Percentiles rank a stretch among this genome's conserved stretches.
Conservation (phyloP, 768 basidiomycete genomes). For the Podaxis sp. region DNA sequence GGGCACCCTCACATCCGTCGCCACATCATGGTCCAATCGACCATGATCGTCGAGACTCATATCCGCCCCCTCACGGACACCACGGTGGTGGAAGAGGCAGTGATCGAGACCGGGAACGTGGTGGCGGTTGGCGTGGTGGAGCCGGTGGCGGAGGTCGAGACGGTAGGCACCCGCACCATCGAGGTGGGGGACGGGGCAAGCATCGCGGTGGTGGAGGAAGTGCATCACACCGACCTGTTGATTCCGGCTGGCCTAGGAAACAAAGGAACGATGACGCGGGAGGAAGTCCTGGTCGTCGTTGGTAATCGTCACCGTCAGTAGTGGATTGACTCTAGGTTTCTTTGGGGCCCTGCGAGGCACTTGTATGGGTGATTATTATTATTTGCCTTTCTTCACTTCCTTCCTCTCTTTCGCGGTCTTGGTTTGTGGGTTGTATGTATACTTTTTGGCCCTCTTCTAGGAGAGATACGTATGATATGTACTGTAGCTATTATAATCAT, state of each 20-base stretch:
- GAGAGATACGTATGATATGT: conserved; percentile 1
- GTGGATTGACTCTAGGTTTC: neutral
- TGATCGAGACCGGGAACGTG: conserved; percentile 26
- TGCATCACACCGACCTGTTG: conserved; percentile 36
- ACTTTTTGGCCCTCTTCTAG: neutral
- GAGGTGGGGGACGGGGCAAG: conserved; percentile 14
- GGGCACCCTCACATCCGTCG: neutral
- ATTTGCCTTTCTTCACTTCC: conserved; percentile 7
- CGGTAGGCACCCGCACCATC: conserved; percentile 18
- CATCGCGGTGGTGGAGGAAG: conserved; percentile 16
- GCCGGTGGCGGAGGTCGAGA: conserved; percentile 28
- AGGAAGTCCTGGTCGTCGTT: conserved; percentile 19
- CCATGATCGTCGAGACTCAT: conserved; percentile 19
- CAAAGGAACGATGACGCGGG: conserved; percentile 25
- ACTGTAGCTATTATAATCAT: conserved; percentile 9
- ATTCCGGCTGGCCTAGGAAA: conserved; percentile 56
- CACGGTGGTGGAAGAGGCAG: conserved; percentile 30
- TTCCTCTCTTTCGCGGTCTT: neutral
- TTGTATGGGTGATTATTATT: conserved; percentile 12
- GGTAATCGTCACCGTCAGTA: conserved; percentile 5
- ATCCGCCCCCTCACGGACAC: conserved; percentile 31
- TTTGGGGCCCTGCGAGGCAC: conserved; percentile 3
- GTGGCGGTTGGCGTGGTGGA: conserved; percentile 25
- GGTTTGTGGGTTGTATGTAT: neutral
- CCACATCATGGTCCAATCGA: conserved; percentile 17